Percentiles rank a stretch among this genome's conserved stretches.
phyloP scores from a whole-genome alignment of 2,329 filamentous ascomycete genomes.

The Dothidotthia symphoricarpi region DNA sequence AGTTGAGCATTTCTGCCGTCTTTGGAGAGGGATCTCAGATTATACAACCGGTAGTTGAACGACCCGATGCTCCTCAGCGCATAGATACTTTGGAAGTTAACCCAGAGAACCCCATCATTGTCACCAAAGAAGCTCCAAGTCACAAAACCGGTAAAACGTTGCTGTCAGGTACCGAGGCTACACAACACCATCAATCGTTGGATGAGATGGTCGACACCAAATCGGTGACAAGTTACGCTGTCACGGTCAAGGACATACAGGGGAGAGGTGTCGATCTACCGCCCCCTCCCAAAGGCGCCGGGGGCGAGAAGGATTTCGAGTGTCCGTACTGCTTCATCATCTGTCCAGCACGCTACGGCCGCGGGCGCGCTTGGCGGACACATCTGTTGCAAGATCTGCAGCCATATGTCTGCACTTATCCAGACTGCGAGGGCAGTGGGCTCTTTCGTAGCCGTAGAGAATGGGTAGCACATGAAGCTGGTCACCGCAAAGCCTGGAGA shows the following conservation, averaged over 20 bases:
- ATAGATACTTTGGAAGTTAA: constrained; percentile 18
- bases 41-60: constrained; percentile 2
- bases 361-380: constrained; percentile 35
- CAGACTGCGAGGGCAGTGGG: constrained; percentile 26
- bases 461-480: constrained; percentile 41
- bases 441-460: constrained; percentile 40
- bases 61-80: constrained; percentile 7
- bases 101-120: constrained; percentile 4
- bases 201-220: constrained; percentile 39
- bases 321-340: constrained; percentile 43
- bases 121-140: constrained; percentile 23
- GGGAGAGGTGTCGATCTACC: constrained; percentile 36
- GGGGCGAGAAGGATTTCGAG: constrained; percentile 39
- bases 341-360: constrained; percentile 39
- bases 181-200: constrained; percentile 37
- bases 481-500: constrained; percentile 39
- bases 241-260: constrained; percentile 36
- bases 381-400: constrained; percentile 41
- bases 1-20: constrained; percentile 25
- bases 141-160: constrained; percentile 36
- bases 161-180: constrained; percentile 40
- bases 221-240: constrained; percentile 40
- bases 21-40: constrained; percentile 17
- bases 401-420: constrained; percentile 40
- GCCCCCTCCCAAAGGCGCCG: constrained; percentile 32